These are phyloP conservation scores for Penicillium fuscoglaucum DNA, from an alignment of 2,329 filamentous ascomycete genomes.

Conservation along the genomic window DNA sequence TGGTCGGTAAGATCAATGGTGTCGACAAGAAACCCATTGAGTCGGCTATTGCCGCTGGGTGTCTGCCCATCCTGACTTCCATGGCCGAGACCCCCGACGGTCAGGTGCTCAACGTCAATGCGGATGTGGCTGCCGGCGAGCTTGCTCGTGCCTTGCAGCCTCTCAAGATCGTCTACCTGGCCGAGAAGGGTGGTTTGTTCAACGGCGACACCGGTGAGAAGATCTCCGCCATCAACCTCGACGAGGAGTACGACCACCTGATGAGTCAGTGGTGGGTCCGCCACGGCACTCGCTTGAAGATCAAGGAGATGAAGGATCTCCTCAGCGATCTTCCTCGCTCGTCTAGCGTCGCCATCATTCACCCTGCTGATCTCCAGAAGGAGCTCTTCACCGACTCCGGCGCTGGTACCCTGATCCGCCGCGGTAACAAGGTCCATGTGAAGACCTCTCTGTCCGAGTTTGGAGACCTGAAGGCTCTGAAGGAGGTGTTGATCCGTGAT, in stretches of 20 bases:
- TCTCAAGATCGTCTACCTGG: conserved; percentile 97
- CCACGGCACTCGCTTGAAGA: conserved; percentile 93
- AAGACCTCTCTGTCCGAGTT: conserved; percentile 72
- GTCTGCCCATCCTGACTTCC: conserved; percentile 89
- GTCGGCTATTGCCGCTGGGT: conserved; percentile 84
- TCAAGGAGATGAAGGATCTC: conserved; percentile 94
- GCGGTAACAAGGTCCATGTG: conserved; percentile 84
- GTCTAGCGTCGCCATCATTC: conserved; percentile 95
- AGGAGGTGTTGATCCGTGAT: conserved; percentile 78
- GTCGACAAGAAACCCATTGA: conserved; percentile 91
- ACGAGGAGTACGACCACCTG: conserved; percentile 90
- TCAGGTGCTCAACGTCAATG: conserved; percentile 94
- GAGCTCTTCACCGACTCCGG: conserved; percentile 96
- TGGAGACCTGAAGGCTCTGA: conserved; percentile 72
- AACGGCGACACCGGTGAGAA: conserved; percentile 91
- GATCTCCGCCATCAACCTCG: conserved; percentile 95
- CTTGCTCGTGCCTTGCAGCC: conserved; percentile 85
- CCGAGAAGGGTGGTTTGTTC: conserved; percentile 94
- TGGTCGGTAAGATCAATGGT: conserved; percentile 91
- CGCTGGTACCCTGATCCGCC: conserved; percentile 86
- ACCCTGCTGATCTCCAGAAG: conserved; percentile 92
- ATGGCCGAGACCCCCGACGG: conserved; percentile 94
- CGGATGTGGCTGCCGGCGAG: conserved; percentile 93
- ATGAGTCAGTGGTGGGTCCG: conserved; percentile 95
- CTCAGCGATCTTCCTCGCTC: conserved; percentile 84